These are phyloP conservation scores for Isabelozyma pseudorhagii DNA, from an alignment of 805 yeast species.

Conservation along the genomic window DNA sequence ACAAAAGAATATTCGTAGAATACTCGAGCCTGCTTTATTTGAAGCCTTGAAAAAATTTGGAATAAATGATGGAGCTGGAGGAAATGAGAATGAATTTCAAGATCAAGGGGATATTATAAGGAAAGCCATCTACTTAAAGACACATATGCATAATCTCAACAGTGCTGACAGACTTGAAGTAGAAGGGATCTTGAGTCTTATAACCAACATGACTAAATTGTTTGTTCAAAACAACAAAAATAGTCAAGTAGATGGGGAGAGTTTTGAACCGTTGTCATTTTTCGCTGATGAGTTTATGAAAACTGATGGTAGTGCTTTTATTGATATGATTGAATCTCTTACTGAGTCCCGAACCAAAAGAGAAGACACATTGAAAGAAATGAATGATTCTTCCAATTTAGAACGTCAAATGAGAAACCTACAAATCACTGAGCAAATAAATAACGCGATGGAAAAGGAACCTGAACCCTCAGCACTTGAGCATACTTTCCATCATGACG, in stretches of 20 bases:
- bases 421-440: constrained; percentile 2
- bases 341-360: constrained; percentile 47
- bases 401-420: constrained; percentile 1
- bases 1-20: background rate
- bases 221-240: background rate
- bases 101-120: constrained; percentile 18
- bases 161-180: constrained; percentile 22
- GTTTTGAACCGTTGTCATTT: constrained; percentile 22
- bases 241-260: background rate
- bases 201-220: background rate
- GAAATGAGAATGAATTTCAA: constrained; percentile 1
- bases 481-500: constrained; percentile 6
- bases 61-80: constrained; percentile 13
- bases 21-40: constrained; percentile 1
- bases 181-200: constrained; percentile 18
- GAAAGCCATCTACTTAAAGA: constrained; percentile 23
- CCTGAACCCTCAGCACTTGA: constrained; percentile 1
- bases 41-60: constrained; percentile 26
- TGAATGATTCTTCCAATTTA: background rate
- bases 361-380: constrained; percentile 20
- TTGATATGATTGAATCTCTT: constrained; percentile 75
- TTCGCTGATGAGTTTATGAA: constrained; percentile 77
- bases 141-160: constrained; percentile 21
- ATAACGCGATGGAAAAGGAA: background rate
- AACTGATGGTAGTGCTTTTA: constrained; percentile 74